These are phyloP conservation scores for Ophiostoma ips DNA, from an alignment of 2,329 filamentous ascomycete species.

Conservation along the genomic window DNA sequence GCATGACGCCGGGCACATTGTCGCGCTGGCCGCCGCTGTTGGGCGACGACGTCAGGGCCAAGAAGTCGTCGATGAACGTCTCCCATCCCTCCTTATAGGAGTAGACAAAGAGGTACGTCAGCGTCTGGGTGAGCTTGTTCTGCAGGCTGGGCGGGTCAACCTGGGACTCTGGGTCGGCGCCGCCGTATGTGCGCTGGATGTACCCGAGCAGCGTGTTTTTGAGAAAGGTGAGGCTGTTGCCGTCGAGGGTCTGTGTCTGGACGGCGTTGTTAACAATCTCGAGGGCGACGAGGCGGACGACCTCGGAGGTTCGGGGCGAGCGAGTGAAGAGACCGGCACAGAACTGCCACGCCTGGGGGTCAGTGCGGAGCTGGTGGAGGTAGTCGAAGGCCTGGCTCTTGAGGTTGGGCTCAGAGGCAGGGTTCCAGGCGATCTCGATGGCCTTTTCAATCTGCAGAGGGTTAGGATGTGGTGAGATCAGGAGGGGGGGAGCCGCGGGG, in stretches of 20 bases:
- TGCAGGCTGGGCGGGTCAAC: conserved; percentile 67
- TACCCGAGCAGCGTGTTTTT: conserved; percentile 75
- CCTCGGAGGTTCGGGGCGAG: conserved; percentile 60
- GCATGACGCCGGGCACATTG: conserved; percentile 61
- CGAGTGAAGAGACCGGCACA: conserved; percentile 77
- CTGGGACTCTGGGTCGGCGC: conserved; percentile 27
- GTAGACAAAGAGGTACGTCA: conserved; percentile 84
- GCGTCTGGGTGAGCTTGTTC: conserved; percentile 92
- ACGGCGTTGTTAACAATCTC: conserved; percentile 90
- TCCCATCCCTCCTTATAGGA: conserved; percentile 81
- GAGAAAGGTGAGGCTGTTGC: conserved; percentile 57
- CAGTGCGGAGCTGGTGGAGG: conserved; percentile 61
- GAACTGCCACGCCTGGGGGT: conserved; percentile 80
- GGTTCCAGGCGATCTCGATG: conserved; percentile 86
- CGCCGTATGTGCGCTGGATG: conserved; percentile 59
- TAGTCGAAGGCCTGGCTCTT: conserved; percentile 76
- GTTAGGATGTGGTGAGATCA: not conserved
- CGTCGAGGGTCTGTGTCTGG: conserved; percentile 63
- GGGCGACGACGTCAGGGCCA: conserved; percentile 54
- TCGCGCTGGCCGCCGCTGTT: conserved; percentile 43
- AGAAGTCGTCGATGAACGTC: conserved; percentile 80
- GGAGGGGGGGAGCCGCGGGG: not conserved
- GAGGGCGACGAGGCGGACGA: conserved; percentile 76
- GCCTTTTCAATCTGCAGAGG: conserved; percentile 68
- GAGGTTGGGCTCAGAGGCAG: conserved; percentile 57